Conservation (phyloP, 768 basidiomycete species). For the Lactarius psammicola region DNA sequence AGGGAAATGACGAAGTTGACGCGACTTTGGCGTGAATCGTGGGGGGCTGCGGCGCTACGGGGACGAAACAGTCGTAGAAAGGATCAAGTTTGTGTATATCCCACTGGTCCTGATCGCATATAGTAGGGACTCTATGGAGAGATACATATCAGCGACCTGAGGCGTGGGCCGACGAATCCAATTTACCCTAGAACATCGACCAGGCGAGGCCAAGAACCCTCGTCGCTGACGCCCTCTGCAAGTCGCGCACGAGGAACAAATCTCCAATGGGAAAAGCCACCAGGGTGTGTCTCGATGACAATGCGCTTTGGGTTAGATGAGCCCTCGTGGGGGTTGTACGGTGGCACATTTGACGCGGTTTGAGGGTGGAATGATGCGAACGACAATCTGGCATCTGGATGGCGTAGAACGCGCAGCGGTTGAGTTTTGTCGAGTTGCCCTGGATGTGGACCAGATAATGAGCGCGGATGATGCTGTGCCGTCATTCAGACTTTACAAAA, state of each 20-base stretch:
- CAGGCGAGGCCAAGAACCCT: constrained; percentile 68
- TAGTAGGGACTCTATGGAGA: constrained; percentile 43
- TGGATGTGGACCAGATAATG: constrained; percentile 47
- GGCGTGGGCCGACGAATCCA: constrained; percentile 5
- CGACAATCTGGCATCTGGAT: constrained; percentile 54
- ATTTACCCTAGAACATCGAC: constrained; percentile 70
- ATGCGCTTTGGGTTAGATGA: constrained; percentile 62
- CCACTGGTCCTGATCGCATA: constrained; percentile 76
- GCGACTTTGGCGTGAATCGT: constrained; percentile 32
- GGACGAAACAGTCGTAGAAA: constrained; percentile 64
- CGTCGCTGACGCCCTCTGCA: constrained; percentile 57
- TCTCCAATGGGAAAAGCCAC: constrained; percentile 59
- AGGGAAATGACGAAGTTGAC: constrained; percentile 16
- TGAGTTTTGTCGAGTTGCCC: constrained; percentile 68
- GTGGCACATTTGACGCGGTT: constrained; percentile 38
- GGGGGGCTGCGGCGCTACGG: constrained; percentile 30
- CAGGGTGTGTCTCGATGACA: constrained; percentile 62
- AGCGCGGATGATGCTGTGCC: constrained; percentile 7
- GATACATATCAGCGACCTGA: not conserved
- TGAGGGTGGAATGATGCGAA: constrained; percentile 77
- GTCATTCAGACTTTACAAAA: constrained; percentile 14
- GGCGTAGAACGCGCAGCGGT: constrained; percentile 57
- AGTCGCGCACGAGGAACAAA: constrained; percentile 70
- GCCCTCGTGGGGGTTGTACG: constrained; percentile 37
- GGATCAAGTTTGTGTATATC: constrained; percentile 83